These are phyloP conservation scores for Phytophthora rubi DNA, from an alignment of 352 stramenopile species.

Conservation along the genomic window DNA sequence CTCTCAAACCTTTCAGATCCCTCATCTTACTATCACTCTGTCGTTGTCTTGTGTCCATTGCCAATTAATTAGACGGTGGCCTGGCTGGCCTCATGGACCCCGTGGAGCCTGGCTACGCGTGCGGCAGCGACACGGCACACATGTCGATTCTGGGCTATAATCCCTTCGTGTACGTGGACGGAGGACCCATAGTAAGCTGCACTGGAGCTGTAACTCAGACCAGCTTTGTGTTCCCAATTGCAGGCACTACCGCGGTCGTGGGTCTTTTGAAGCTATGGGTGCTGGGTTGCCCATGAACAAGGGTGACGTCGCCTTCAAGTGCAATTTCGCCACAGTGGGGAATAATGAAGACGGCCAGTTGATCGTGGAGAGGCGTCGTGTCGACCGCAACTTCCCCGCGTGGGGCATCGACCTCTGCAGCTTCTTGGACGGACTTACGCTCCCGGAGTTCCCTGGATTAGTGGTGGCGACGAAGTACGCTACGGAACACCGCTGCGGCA, in stretches of 20 bases:
- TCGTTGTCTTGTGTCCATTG: constrained; percentile 1
- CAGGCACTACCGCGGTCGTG: constrained; percentile 85
- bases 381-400: constrained; percentile 84
- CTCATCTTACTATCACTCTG: neutral
- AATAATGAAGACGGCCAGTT: constrained; percentile 67
- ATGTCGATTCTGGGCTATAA: constrained; percentile 92
- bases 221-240: too few relatives aligned
- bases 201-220: too few relatives aligned
- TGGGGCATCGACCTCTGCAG: constrained; percentile 88
- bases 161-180: constrained; percentile 63
- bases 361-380: constrained; percentile 74
- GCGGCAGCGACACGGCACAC: constrained; percentile 87
- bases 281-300: constrained; percentile 83
- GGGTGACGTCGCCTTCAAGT: constrained; percentile 90
- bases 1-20: neutral
- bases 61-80: constrained; percentile 50
- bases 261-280: constrained; percentile 90
- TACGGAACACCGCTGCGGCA: constrained; percentile 87
- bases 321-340: constrained; percentile 86
- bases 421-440: constrained; percentile 66
- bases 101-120: constrained; percentile 84
- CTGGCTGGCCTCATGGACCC: constrained; percentile 87
- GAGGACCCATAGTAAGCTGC: neutral
- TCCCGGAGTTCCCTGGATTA: constrained; percentile 71
- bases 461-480: constrained; percentile 85